phyloP scores from a whole-genome alignment of 495 filamentous ascomycete species.

The Pyrenula aspistea region DNA sequence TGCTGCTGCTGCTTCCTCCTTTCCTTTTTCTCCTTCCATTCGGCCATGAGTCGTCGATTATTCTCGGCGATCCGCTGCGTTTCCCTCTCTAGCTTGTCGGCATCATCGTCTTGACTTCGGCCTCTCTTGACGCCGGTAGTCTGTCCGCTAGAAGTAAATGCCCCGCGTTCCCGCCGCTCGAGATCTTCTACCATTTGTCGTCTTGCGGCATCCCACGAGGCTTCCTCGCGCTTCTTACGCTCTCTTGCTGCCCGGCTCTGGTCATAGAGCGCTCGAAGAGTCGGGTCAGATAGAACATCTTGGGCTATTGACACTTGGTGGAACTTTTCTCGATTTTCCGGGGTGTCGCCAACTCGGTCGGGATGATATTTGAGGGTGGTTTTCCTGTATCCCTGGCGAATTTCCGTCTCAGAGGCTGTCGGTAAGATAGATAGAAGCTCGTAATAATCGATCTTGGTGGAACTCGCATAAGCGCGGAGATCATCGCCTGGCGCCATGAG shows the following conservation, averaged over 20 bases:
- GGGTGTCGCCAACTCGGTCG: slow-evolving; percentile 54
- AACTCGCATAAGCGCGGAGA: slow-evolving; percentile 42
- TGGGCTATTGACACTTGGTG: slow-evolving; percentile 61
- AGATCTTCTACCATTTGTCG: slow-evolving; percentile 67
- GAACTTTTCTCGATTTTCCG: slow-evolving; percentile 55
- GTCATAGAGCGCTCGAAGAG: slow-evolving; percentile 54
- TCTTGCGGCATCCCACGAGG: slow-evolving; percentile 52
- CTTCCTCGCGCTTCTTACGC: slow-evolving; percentile 49
- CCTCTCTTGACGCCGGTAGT: slow-evolving; percentile 30
- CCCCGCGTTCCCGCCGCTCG: slow-evolving; percentile 45
- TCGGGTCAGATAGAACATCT: slow-evolving; percentile 56
- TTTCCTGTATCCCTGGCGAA: slow-evolving; percentile 80
- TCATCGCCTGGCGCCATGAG: slow-evolving; percentile 36
- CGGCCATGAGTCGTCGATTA: slow-evolving; percentile 35
- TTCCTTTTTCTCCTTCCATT: slow-evolving; percentile 36
- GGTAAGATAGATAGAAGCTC: slow-evolving; percentile 58
- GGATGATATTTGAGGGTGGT: slow-evolving; percentile 86
- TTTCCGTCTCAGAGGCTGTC: slow-evolving; percentile 52
- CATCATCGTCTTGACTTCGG: slow-evolving; percentile 38
- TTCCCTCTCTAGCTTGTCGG: slow-evolving; percentile 44
- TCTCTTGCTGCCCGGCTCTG: slow-evolving; percentile 50
- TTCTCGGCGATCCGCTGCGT: slow-evolving; percentile 54
- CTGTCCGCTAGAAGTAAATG: slow-evolving; percentile 17
- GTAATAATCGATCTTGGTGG: slow-evolving; percentile 73
- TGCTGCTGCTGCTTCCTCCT: slow-evolving; percentile 36